A percentile compares a stretch with the other conserved stretches of the same genome.
These are phyloP conservation scores for Backusella parvicylindrica DNA, from an alignment of 192 early-diverging fungal species.

Conservation along the genomic window DNA sequence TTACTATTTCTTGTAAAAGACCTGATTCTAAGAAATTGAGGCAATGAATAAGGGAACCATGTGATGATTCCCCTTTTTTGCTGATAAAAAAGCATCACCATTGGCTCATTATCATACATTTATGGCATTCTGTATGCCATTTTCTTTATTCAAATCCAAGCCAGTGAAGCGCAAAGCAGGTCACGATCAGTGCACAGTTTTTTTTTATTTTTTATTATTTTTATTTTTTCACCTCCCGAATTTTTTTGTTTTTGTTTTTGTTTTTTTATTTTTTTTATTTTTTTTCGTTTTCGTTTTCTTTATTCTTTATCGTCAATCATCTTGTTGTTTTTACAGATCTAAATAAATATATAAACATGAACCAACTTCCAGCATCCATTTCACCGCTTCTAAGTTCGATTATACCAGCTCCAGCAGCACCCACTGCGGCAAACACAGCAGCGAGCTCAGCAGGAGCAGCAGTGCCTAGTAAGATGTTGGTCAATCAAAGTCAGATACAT, in stretches of 20 bases:
- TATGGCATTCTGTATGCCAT: no score
- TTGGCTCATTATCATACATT: no score
- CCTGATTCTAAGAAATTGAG: no score
- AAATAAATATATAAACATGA: conserved; percentile 15
- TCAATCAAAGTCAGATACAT: conserved; percentile 13
- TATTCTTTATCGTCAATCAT: neutral
- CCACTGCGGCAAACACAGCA: neutral
- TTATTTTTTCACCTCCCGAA: neutral
- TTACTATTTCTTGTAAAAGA: no score
- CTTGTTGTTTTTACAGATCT: neutral
- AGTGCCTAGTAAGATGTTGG: conserved; percentile 6
- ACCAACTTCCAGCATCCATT: conserved; percentile 14
- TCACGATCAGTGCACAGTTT: no score
- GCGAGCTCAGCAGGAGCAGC: neutral
- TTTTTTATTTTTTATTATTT: neutral
- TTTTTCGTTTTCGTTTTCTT: no score
- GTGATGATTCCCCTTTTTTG: neutral
- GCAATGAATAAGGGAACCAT: neutral
- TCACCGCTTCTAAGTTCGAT: conserved; percentile 2
- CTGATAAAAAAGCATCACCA: neutral
- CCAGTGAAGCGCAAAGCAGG: no score
- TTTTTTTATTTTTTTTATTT: no score
- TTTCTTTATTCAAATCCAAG: no score
- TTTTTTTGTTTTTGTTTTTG: neutral
- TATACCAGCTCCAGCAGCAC: neutral